Evolutionary conservation across 73 alveolate genomes (phyloP).

Genomic region (Tetrahymena elliotti): DNA sequence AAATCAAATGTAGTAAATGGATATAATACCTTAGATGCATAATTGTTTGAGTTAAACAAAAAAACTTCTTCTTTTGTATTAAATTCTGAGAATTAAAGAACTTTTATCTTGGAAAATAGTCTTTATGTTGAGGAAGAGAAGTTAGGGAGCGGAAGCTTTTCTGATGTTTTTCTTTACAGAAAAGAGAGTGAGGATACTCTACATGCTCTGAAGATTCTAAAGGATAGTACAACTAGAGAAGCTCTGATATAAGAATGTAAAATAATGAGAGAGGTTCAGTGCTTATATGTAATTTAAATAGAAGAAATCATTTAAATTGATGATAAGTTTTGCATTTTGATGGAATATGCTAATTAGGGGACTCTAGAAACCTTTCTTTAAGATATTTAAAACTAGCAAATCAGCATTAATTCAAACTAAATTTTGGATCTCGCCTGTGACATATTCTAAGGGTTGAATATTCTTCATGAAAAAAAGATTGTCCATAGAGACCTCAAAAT

Average conservation of each 20-base stretch:
- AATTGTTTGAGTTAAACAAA: too few species aligned
- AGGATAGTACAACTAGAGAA: not conserved
- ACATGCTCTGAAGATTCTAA: not conserved
- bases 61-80: too few species aligned
- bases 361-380: not conserved
- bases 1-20: too few species aligned
- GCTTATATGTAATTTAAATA: not conserved
- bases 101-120: not conserved
- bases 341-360: not conserved
- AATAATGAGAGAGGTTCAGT: not conserved
- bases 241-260: not conserved
- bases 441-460: not conserved
- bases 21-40: too few species aligned
- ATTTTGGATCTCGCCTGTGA: not conserved
- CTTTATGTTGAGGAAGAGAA: not conserved
- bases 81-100: too few species aligned
- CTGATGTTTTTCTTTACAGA: not conserved
- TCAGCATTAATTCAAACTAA: not conserved
- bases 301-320: not conserved
- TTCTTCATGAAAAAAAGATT: not conserved
- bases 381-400: too few species aligned
- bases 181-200: not conserved
- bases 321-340: not conserved
- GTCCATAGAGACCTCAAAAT: not conserved
- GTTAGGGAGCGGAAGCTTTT: not conserved